Conservation (phyloP, 108 stramenopile genomes). For the Cyclotella atomus region DNA sequence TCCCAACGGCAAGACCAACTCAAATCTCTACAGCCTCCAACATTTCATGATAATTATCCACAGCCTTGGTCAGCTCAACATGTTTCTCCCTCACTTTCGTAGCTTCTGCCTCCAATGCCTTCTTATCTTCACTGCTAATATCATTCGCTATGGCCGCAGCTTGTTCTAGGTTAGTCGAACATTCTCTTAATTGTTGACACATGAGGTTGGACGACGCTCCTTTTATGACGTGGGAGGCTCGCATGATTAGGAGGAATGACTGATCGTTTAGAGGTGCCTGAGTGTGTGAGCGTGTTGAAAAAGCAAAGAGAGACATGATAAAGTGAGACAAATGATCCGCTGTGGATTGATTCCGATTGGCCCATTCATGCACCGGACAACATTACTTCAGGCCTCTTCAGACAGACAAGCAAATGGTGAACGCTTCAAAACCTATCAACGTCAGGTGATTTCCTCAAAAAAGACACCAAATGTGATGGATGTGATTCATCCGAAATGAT, state of each 20-base stretch:
- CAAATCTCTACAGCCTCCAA: constrained; percentile 59
- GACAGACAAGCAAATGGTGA: too few relatives aligned
- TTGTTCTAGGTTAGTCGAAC: constrained; percentile 74
- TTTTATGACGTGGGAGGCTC: constrained; percentile 90
- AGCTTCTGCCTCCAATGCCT: constrained; percentile 25
- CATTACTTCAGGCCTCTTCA: too few relatives aligned
- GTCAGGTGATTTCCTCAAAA: too few relatives aligned
- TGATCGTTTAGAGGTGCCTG: constrained; percentile 60
- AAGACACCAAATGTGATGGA: too few relatives aligned
- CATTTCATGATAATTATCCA: constrained; percentile 63
- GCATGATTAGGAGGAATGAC: constrained; percentile 70
- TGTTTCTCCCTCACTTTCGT: constrained; percentile 50
- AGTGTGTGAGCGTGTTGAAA: background rate
- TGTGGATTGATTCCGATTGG: too few relatives aligned
- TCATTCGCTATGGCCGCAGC: constrained; percentile 52
- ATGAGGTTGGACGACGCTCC: constrained; percentile 93
- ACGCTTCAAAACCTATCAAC: too few relatives aligned
- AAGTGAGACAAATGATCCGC: background rate
- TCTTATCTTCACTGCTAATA: constrained; percentile 17
- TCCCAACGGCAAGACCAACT: too few relatives aligned
- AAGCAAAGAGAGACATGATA: background rate
- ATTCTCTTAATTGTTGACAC: constrained; percentile 78
- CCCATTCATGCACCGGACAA: too few relatives aligned
- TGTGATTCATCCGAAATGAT: too few relatives aligned
- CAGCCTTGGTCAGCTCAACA: constrained; percentile 59